Evolutionary conservation across 129 eudicot species (phyloP), one percentile per base, ranked within the genome.

Genomic region (Flaveria brownii): DNA sequence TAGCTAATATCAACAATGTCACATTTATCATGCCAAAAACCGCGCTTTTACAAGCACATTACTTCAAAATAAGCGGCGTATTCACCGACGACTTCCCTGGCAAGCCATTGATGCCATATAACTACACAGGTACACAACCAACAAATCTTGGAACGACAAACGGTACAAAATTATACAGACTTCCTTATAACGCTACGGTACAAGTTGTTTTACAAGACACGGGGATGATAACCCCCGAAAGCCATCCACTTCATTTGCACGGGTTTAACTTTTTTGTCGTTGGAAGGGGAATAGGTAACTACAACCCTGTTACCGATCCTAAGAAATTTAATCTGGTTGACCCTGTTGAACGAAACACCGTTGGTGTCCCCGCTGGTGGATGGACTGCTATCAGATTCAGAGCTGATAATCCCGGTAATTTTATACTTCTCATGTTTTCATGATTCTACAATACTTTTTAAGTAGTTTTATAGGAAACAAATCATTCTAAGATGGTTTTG

Each of bases 401-500:
- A 64, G 97, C 97, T 14, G 91, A 92, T n/a, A 92, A 92, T 83
- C 98, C 96, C 42, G 97, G 97, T 92, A 85, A 54, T 9, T 5
- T 4, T 45, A 22, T 68, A 68, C 33, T 17, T 68, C 9, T 5
- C 20, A 10, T 4, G 9, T 16, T 39, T 12, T 33, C 2, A 16
- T 65, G 5, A 33, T 7, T 36, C 50, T 65, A 30, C 26, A 33
- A 16, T 2, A n/a, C 39, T 65, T n/a, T 36, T 15, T 5, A 0
- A 1, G 1, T 20, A n/a, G 17, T 33, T 13, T n/a, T 12, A 46
- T 18, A 1, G 1, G 4, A 52, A 52, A 52, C 23, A 7, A 2
- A 52, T 16, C 14, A 49, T 14, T 42, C 10, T 22, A 13, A 23
- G 6, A 33, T 1, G 18, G 2, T 33, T 65, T 73, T 15, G 6